Percentiles rank a stretch among this genome's conserved stretches.
Conservation (phyloP, 108 stramenopile species). For the Cylindrotheca closterium region DNA sequence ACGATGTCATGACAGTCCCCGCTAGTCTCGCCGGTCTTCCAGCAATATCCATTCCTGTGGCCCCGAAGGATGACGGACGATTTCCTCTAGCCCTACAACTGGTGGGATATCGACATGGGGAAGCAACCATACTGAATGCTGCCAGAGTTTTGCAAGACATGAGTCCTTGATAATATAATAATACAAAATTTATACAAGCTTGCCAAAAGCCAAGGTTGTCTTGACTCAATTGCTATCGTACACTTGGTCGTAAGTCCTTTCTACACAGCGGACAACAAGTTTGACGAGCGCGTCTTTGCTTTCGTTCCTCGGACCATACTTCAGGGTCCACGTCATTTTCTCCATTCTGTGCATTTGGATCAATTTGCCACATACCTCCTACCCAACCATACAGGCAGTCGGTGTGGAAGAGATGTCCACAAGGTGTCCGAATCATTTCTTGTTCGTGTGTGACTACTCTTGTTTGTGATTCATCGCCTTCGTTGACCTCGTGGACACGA, state of each 20-base stretch:
- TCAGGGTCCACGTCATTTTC: slow-evolving; percentile 12
- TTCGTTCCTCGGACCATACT: slow-evolving; percentile 20
- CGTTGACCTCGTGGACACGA: slow-evolving; percentile 2
- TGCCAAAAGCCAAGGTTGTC: neutral
- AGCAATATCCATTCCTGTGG: slow-evolving; percentile 70
- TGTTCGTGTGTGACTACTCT: slow-evolving; percentile 4
- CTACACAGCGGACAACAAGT: slow-evolving; percentile 65
- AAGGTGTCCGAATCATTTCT: slow-evolving; percentile 47
- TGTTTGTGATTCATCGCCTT: slow-evolving; percentile 1
- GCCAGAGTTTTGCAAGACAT: slow-evolving; percentile 28
- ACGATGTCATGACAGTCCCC: slow-evolving; percentile 92
- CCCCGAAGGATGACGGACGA: slow-evolving; percentile 4
- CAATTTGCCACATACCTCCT: slow-evolving; percentile 51
- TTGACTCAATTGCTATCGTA: neutral
- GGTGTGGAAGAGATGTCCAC: slow-evolving; percentile 60
- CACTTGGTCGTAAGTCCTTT: slow-evolving; percentile 36
- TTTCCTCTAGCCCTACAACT: slow-evolving; percentile 42
- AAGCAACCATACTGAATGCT: slow-evolving; percentile 44
- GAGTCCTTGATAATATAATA: neutral
- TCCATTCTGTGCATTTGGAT: slow-evolving; percentile 11
- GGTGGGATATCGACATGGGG: slow-evolving; percentile 49
- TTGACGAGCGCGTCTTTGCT: slow-evolving; percentile 36
- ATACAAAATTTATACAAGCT: slow-evolving; percentile 3
- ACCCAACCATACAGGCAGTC: slow-evolving; percentile 60
- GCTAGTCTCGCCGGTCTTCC: slow-evolving; percentile 84